These are phyloP conservation scores for Polytolypa hystricis DNA, from an alignment of 2,329 filamentous ascomycete species.

Conservation along the genomic window DNA sequence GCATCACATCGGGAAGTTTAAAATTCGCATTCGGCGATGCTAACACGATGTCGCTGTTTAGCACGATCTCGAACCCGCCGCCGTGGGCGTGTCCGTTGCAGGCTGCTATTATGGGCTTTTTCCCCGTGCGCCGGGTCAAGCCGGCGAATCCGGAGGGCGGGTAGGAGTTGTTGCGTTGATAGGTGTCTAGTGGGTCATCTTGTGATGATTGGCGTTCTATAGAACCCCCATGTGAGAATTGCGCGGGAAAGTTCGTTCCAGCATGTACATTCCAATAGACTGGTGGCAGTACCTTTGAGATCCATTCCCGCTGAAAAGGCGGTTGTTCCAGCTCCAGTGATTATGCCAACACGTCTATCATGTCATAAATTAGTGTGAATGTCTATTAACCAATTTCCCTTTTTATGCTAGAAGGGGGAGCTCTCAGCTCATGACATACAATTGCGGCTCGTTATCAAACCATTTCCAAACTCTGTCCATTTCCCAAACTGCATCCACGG, in stretches of 20 bases:
- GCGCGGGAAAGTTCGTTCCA: no score
- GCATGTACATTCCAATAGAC: no score
- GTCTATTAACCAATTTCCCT: neutral
- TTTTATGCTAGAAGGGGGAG: neutral
- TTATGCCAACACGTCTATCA: constrained; percentile 38
- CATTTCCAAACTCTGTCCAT: constrained; percentile 29
- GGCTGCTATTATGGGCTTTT: constrained; percentile 65
- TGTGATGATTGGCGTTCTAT: constrained; percentile 22
- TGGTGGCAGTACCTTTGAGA: constrained; percentile 35
- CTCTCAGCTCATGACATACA: constrained; percentile 16
- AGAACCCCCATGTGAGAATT: no score
- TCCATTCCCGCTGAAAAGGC: constrained; percentile 36
- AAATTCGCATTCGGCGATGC: constrained; percentile 50
- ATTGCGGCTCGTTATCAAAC: constrained; percentile 30
- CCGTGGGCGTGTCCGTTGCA: constrained; percentile 67
- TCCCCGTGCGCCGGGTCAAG: constrained; percentile 45
- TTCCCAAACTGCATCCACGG: constrained; percentile 27
- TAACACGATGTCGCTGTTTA: constrained; percentile 73
- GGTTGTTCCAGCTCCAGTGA: constrained; percentile 33
- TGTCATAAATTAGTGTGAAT: constrained; percentile 14
- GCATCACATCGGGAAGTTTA: constrained; percentile 57
- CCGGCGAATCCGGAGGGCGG: constrained; percentile 44
- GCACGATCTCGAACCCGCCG: constrained; percentile 72
- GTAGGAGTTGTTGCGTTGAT: constrained; percentile 22
- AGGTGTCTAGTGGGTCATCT: constrained; percentile 14